Percentiles rank a stretch among this genome's conserved stretches.
These are phyloP conservation scores for Poteriospumella lacustris DNA, from an alignment of 108 stramenopile genomes.

Conservation along the genomic window DNA sequence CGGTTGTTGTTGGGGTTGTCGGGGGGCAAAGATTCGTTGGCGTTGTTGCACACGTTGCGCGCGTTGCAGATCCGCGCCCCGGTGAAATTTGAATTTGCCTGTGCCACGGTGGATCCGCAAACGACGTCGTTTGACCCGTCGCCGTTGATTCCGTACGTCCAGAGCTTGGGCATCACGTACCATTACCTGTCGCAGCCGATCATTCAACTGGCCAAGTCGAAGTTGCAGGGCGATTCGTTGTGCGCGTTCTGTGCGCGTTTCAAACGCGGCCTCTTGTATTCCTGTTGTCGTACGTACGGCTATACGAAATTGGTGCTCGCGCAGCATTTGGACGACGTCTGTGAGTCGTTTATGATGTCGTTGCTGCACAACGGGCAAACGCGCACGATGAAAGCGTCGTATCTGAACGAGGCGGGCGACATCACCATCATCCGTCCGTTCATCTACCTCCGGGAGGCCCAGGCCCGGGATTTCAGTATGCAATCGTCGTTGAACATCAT, in stretches of 20 bases:
- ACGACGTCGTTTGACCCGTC: slow-evolving; percentile 93
- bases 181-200: slow-evolving; percentile 85
- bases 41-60: slow-evolving; percentile 81
- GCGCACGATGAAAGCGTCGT: slow-evolving; percentile 93
- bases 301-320: slow-evolving; percentile 91
- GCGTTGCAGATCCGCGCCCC: slow-evolving; percentile 72
- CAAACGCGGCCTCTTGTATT: slow-evolving; percentile 96
- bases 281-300: slow-evolving; percentile 73
- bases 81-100: slow-evolving; percentile 77
- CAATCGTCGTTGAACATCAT: slow-evolving; percentile 81
- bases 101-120: slow-evolving; percentile 91
- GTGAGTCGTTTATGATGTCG: slow-evolving; percentile 95
- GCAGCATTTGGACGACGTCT: slow-evolving; percentile 93
- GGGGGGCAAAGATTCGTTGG: slow-evolving; percentile 95
- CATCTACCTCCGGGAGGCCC: slow-evolving; percentile 82
- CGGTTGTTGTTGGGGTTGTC: slow-evolving; percentile 82
- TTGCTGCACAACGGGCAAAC: slow-evolving; percentile 94
- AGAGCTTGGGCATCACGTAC: slow-evolving; percentile 85
- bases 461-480: slow-evolving; percentile 83
- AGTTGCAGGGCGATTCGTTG: slow-evolving; percentile 76
- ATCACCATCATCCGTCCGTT: slow-evolving; percentile 91
- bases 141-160: slow-evolving; percentile 89
- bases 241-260: slow-evolving; percentile 93
- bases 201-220: slow-evolving; percentile 71
- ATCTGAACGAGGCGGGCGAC: slow-evolving; percentile 76